Conservation (phyloP, 2,329 filamentous ascomycete species). For the Amylocarpus encephaloides region DNA sequence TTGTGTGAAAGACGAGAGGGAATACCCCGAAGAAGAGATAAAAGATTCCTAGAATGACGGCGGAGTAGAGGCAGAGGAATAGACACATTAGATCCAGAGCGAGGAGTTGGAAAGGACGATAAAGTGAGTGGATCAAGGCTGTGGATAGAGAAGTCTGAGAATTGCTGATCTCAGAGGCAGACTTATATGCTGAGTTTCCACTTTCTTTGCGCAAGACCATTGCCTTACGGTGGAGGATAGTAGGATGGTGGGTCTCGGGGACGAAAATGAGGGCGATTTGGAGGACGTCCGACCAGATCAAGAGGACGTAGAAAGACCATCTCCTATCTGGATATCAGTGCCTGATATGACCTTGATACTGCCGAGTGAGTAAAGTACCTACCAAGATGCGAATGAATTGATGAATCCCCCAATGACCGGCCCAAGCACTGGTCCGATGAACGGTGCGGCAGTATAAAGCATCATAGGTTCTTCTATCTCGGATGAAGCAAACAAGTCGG, state of each 20-base stretch:
- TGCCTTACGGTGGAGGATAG: constrained; percentile 38
- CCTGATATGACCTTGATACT: neutral
- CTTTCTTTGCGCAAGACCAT: constrained; percentile 29
- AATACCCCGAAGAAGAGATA: constrained; percentile 36
- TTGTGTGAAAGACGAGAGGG: constrained; percentile 43
- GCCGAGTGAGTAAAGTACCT: neutral
- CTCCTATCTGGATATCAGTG: constrained; percentile 59
- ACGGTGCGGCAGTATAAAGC: constrained; percentile 61
- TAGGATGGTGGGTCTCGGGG: constrained; percentile 54
- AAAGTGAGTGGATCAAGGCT: constrained; percentile 41
- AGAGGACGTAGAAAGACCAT: constrained; percentile 52
- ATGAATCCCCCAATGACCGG: constrained; percentile 64
- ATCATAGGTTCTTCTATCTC: constrained; percentile 76
- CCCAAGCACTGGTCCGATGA: constrained; percentile 50
- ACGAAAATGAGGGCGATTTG: constrained; percentile 45
- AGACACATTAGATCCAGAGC: constrained; percentile 43
- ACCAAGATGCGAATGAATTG: neutral
- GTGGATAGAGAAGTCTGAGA: constrained; percentile 28
- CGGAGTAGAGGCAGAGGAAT: constrained; percentile 46
- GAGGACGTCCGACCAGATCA: constrained; percentile 54
- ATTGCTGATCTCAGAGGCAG: neutral
- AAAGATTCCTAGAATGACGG: constrained; percentile 33
- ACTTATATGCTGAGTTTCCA: constrained; percentile 33
- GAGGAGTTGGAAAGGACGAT: constrained; percentile 69
- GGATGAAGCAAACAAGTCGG: constrained; percentile 63